phyloP scores from a whole-genome alignment of 108 stramenopile species.

The Fragilaria radians region DNA sequence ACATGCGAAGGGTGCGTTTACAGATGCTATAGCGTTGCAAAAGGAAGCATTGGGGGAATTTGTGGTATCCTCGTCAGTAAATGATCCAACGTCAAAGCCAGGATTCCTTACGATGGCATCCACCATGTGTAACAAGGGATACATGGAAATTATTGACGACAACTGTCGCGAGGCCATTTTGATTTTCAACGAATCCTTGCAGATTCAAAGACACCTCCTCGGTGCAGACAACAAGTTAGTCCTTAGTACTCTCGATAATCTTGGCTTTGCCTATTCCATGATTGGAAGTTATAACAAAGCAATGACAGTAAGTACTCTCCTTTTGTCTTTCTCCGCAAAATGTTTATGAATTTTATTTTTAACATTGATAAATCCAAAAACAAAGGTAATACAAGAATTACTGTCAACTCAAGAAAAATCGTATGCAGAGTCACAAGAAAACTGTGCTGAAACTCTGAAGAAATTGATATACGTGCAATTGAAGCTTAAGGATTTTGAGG shows the following conservation, averaged over 20 bases:
- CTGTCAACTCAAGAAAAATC: slow-evolving; percentile 25
- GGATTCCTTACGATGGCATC: slow-evolving; percentile 50
- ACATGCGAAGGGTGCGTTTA: slow-evolving; percentile 34
- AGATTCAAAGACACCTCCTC: slow-evolving; percentile 42
- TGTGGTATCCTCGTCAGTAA: slow-evolving; percentile 14
- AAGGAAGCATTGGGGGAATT: slow-evolving; percentile 29
- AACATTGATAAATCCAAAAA: background rate
- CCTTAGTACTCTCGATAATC: slow-evolving; percentile 45
- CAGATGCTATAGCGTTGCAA: slow-evolving; percentile 37
- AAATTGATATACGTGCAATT: slow-evolving; percentile 37
- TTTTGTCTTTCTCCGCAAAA: background rate
- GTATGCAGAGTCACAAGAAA: slow-evolving; percentile 19
- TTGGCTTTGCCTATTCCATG: slow-evolving; percentile 40
- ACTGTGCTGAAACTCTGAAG: slow-evolving; percentile 27
- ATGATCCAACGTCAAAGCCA: slow-evolving; percentile 32
- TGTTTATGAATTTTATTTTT: background rate
- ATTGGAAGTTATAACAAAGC: slow-evolving; percentile 24
- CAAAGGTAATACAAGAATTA: slow-evolving; percentile 31
- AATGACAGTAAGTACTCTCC: slow-evolving; percentile 11
- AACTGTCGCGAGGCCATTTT: slow-evolving; percentile 32
- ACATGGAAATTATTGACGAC: slow-evolving; percentile 41
- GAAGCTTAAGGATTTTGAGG: slow-evolving; percentile 23
- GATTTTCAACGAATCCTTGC: slow-evolving; percentile 34
- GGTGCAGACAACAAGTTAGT: slow-evolving; percentile 45
- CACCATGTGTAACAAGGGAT: slow-evolving; percentile 61